phyloP scores from a whole-genome alignment of 2,329 filamentous ascomycete genomes.

The Apiospora sp. region DNA sequence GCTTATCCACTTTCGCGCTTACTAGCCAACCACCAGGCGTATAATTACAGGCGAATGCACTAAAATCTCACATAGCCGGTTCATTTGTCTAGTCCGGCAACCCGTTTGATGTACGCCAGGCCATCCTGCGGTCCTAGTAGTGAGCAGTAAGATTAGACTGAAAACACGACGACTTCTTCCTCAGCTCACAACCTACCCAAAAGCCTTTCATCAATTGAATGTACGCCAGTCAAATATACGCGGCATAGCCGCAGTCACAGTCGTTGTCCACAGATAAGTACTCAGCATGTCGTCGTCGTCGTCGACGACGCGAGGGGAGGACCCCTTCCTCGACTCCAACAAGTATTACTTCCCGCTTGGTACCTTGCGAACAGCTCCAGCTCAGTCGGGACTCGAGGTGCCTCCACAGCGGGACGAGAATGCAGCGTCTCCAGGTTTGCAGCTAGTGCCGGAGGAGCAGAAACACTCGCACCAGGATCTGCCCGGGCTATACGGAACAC shows the following conservation, averaged over 20 bases:
- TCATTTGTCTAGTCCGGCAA: neutral
- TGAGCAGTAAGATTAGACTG: neutral
- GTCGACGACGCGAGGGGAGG: conserved; percentile 25
- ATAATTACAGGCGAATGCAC: neutral
- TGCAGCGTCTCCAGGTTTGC: conserved; percentile 32
- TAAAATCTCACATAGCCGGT: conserved; percentile 7
- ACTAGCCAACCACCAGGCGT: neutral
- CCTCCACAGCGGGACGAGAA: conserved; percentile 32
- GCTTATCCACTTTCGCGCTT: neutral
- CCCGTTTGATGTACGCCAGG: neutral
- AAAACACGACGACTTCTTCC: neutral
- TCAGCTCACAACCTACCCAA: neutral
- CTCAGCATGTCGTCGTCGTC: conserved; percentile 22
- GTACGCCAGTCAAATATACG: neutral
- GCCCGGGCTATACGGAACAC: conserved; percentile 28
- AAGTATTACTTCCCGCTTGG: conserved; percentile 34
- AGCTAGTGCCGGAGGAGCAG: conserved; percentile 31
- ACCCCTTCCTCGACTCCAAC: conserved; percentile 32
- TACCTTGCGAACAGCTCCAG: conserved; percentile 26
- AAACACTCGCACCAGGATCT: conserved; percentile 29
- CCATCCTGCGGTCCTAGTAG: neutral
- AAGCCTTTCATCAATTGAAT: neutral
- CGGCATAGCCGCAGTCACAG: conserved; percentile 10
- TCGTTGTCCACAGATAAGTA: neutral
- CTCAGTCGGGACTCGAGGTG: conserved; percentile 33